Evolutionary conservation across 306 rosid species (phyloP).

Genomic region (Canavalia ensiformis): DNA sequence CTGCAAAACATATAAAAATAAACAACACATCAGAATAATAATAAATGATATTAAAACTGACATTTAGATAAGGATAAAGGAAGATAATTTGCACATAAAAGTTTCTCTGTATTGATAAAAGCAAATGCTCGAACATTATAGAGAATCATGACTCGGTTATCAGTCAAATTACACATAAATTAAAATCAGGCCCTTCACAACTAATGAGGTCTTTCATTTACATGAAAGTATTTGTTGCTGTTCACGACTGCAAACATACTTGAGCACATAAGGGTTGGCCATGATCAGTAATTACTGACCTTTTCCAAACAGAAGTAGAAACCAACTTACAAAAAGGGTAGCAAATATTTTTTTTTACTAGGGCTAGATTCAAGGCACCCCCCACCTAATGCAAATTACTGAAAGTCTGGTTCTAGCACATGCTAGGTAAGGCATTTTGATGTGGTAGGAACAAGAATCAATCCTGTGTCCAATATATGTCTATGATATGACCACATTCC

Average conservation of each 20-base stretch:
- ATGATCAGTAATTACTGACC: not conserved
- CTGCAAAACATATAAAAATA: slow-evolving; percentile 61
- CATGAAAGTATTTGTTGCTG: not conserved
- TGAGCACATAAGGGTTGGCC: not conserved
- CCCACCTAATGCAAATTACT: not conserved
- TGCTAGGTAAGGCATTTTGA: not conserved
- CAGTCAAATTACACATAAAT: slow-evolving; percentile 9
- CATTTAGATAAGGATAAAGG: not conserved
- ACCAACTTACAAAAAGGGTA: not conserved
- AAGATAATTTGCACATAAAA: not conserved
- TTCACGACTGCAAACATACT: slow-evolving; percentile 6
- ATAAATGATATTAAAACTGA: not conserved
- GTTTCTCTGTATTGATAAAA: not conserved
- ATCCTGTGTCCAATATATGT: not conserved
- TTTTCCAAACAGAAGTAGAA: not conserved
- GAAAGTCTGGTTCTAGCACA: slow-evolving; percentile 2
- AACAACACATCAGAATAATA: slow-evolving; percentile 43
- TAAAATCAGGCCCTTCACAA: not conserved
- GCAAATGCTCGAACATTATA: slow-evolving; percentile 29
- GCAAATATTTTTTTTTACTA: not conserved
- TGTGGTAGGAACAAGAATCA: not conserved
- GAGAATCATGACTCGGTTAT: slow-evolving; percentile 16
- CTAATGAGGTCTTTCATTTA: slow-evolving; percentile 1
- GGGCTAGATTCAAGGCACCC: not conserved
- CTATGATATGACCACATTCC: not conserved